Conservation (phyloP, 2,329 filamentous ascomycete genomes). For the Cryoendolithus antarcticus region DNA sequence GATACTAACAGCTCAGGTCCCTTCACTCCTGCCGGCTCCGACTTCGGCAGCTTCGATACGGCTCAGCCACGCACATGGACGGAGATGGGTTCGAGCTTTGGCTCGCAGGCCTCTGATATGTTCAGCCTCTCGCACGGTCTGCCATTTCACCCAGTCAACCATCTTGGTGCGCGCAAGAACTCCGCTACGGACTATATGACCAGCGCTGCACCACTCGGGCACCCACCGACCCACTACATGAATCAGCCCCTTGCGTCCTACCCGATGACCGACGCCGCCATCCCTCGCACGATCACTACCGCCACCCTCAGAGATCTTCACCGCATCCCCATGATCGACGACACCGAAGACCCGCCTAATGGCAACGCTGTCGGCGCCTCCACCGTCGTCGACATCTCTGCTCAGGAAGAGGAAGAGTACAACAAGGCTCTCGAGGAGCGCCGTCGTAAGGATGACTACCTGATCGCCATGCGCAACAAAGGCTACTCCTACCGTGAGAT, state of each 20-base stretch:
- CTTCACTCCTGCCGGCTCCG: background rate
- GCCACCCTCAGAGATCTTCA: no score
- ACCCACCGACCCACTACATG: no score
- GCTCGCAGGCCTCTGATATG: background rate
- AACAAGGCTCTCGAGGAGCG: background rate
- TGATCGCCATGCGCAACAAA: conserved; percentile 40
- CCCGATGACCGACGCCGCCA: no score
- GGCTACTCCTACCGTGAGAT: conserved; percentile 58
- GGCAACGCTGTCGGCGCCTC: background rate
- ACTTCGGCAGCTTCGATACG: background rate
- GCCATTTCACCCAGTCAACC: no score
- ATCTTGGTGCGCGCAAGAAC: no score
- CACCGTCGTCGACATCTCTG: background rate
- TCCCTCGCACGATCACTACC: no score
- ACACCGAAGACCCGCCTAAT: no score
- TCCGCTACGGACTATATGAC: no score
- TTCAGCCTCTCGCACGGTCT: background rate
- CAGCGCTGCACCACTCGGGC: no score
- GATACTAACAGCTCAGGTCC: conserved; percentile 1
- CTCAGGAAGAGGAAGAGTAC: background rate
- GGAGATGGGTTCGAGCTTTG: conserved; percentile 2
- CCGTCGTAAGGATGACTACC: conserved; percentile 14
- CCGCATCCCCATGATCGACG: no score
- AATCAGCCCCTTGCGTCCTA: no score
- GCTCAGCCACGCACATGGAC: background rate